phyloP scores from a whole-genome alignment of 2,329 filamentous ascomycete genomes.

The Colletotrichum tabaci region DNA sequence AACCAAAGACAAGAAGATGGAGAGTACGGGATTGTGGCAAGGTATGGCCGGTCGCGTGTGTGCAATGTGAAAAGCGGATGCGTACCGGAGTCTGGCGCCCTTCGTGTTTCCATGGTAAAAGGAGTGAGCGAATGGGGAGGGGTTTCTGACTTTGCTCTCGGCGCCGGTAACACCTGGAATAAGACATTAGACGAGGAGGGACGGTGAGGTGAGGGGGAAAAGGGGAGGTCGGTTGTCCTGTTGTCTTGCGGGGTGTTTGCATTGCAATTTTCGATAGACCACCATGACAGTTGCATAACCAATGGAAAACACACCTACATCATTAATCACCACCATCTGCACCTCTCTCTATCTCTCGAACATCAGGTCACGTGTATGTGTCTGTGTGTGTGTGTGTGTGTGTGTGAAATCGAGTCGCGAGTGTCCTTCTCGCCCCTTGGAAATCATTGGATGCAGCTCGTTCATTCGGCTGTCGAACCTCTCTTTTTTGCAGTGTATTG shows the following conservation, averaged over 20 bases:
- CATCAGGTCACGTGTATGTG: not conserved
- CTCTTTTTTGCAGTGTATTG: slow-evolving; percentile 37
- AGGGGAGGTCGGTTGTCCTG: slow-evolving; percentile 9
- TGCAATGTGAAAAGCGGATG: slow-evolving; percentile 30
- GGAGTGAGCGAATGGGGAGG: slow-evolving; percentile 3
- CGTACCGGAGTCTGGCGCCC: slow-evolving; percentile 37
- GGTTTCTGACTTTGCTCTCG: not conserved
- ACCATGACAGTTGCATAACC: slow-evolving; percentile 37
- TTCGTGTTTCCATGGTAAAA: slow-evolving; percentile 30
- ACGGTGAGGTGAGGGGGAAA: not conserved
- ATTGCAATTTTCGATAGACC: slow-evolving; percentile 37
- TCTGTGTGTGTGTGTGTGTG: not conserved
- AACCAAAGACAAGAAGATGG: not conserved
- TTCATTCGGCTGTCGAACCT: slow-evolving; percentile 34
- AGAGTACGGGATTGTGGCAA: not conserved
- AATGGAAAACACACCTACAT: slow-evolving; percentile 22
- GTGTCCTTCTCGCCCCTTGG: slow-evolving; percentile 5
- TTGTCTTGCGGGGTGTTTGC: slow-evolving; percentile 24
- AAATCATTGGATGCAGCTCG: slow-evolving; percentile 31
- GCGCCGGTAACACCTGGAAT: slow-evolving; percentile 1
- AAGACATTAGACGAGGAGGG: slow-evolving; percentile 9
- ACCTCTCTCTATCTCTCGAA: not conserved
- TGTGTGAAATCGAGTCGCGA: no score
- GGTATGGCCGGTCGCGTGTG: not conserved
- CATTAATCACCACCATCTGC: not conserved